phyloP scores from a whole-genome alignment of 2,329 filamentous ascomycete species.

The Cordyceps fumosorosea region DNA sequence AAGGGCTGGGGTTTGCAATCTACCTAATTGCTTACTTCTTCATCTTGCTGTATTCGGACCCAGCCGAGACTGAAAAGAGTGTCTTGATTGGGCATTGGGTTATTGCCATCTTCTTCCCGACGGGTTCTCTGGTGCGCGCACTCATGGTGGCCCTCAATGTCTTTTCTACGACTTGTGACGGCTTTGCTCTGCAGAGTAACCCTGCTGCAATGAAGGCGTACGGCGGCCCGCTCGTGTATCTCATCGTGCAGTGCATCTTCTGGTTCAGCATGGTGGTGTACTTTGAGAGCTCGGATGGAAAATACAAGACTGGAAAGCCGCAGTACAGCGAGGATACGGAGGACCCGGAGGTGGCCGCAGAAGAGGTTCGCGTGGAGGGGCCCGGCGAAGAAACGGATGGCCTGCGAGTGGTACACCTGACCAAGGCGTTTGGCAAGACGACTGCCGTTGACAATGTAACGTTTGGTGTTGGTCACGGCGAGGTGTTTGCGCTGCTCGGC shows the following conservation, averaged over 20 bases:
- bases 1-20: slow-evolving; percentile 60
- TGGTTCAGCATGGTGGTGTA: slow-evolving; percentile 65
- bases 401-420: slow-evolving; percentile 60
- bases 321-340: slow-evolving; percentile 15
- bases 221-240: slow-evolving; percentile 73
- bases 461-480: slow-evolving; percentile 59
- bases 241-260: slow-evolving; percentile 61
- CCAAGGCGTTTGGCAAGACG: slow-evolving; percentile 59
- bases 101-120: slow-evolving; percentile 63
- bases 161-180: slow-evolving; percentile 67
- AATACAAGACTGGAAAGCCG: slow-evolving; percentile 14
- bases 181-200: slow-evolving; percentile 52
- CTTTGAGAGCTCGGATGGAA: slow-evolving; percentile 58
- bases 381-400: slow-evolving; percentile 29
- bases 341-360: slow-evolving; percentile 23
- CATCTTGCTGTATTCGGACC: slow-evolving; percentile 65
- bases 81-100: slow-evolving; percentile 68
- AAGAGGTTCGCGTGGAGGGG: slow-evolving; percentile 22
- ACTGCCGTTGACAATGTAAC: slow-evolving; percentile 65
- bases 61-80: slow-evolving; percentile 57
- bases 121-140: slow-evolving; percentile 63
- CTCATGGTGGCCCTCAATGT: slow-evolving; percentile 70
- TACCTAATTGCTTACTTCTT: slow-evolving; percentile 63
- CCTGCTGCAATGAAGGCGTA: slow-evolving; percentile 65
- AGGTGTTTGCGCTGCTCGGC: slow-evolving; percentile 69